A percentile compares a stretch with the other conserved stretches of the same genome.
Evolutionary conservation across 129 eudicot species (phyloP).

Genomic region (Chrysanthemum seticuspe): DNA sequence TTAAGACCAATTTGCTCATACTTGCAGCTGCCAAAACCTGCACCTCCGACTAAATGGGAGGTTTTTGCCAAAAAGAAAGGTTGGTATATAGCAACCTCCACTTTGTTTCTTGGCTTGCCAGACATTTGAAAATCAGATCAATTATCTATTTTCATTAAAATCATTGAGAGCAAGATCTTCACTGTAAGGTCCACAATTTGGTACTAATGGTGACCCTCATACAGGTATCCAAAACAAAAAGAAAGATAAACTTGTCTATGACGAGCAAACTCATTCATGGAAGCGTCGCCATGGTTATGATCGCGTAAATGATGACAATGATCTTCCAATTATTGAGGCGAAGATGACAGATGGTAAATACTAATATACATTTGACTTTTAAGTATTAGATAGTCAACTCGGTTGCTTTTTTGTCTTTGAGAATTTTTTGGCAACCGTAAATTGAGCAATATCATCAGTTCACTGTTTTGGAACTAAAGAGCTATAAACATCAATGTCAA

Average conservation of each 20-base stretch:
- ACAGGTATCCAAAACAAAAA: slow-evolving; percentile 74
- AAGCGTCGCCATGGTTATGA: slow-evolving; percentile 93
- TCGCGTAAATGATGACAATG: slow-evolving; percentile 86
- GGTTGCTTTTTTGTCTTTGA: too few relatives aligned
- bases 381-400: not conserved
- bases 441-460: not conserved
- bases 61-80: slow-evolving; percentile 87
- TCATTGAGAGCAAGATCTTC: not conserved
- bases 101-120: not conserved
- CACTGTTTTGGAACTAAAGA: not conserved
- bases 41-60: slow-evolving; percentile 96
- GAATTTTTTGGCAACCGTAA: not conserved
- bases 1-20: not conserved
- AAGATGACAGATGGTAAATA: slow-evolving; percentile 83
- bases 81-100: not conserved
- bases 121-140: not conserved
- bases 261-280: slow-evolving; percentile 82
- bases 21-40: slow-evolving; percentile 78
- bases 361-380: not conserved
- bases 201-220: slow-evolving; percentile 12
- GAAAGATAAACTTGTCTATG: slow-evolving; percentile 80
- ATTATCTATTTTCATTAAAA: not conserved
- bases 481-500: not conserved
- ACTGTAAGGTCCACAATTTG: not conserved
- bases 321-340: slow-evolving; percentile 85